Percentiles rank a stretch among this genome's conserved stretches.
phyloP scores from a whole-genome alignment of 306 rosid genomes.

The Lablab purpureus region DNA sequence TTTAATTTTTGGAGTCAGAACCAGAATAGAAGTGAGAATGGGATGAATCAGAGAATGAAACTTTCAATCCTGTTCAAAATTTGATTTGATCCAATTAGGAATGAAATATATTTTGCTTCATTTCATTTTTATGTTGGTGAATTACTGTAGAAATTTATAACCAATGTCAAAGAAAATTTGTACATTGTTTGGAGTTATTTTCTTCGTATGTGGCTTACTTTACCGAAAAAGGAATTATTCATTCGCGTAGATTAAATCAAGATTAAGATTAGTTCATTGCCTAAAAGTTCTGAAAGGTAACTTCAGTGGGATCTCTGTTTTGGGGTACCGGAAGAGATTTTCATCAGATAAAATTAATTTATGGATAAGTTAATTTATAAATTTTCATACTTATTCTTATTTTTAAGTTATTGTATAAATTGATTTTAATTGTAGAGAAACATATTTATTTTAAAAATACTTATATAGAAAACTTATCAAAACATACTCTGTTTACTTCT shows the following conservation, averaged over 20 bases:
- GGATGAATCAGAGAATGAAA: not conserved
- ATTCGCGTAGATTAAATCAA: not conserved
- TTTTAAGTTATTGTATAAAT: too few relatives aligned
- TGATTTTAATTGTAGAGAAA: too few relatives aligned
- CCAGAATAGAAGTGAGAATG: not conserved
- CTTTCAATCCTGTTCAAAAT: not conserved
- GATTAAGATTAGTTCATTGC: not conserved
- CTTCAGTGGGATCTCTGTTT: too few relatives aligned
- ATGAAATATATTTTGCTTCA: not conserved
- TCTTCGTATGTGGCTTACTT: not conserved
- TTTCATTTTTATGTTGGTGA: not conserved
- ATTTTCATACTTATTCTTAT: too few relatives aligned
- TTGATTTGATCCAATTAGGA: conserved; percentile 4
- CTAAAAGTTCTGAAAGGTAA: too few relatives aligned
- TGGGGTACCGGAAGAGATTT: too few relatives aligned
- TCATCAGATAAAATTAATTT: too few relatives aligned
- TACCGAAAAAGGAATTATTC: not conserved
- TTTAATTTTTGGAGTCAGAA: not conserved
- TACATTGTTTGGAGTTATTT: not conserved
- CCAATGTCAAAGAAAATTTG: not conserved
- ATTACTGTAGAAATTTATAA: not conserved
- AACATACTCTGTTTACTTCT: too few relatives aligned
- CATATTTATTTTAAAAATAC: too few relatives aligned
- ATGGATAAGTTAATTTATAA: too few relatives aligned
- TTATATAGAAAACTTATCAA: too few relatives aligned